A percentile compares a stretch with the other conserved stretches of the same genome.
phyloP scores from a whole-genome alignment of 139 green algal species.

The Edaphochlamys debaryana region DNA sequence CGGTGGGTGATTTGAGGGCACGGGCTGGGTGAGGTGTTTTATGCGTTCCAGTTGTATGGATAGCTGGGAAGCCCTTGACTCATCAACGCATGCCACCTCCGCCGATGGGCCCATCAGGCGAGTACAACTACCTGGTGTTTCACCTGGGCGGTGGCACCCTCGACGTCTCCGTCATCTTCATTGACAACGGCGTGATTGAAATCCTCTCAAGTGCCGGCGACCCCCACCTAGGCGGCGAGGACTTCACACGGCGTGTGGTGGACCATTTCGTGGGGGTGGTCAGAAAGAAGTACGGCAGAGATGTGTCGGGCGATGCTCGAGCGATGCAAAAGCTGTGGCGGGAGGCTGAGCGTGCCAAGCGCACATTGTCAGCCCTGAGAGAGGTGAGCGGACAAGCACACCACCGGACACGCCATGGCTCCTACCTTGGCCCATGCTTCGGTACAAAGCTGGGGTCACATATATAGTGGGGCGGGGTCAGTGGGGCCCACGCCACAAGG shows the following conservation, averaged over 20 bases:
- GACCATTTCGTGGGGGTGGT: slow-evolving; percentile 1
- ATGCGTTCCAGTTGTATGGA: too few species aligned
- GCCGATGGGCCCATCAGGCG: too few species aligned
- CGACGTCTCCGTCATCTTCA: slow-evolving; percentile 95
- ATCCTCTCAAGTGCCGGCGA: slow-evolving; percentile 95
- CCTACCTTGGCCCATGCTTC: background rate
- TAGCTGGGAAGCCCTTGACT: too few species aligned
- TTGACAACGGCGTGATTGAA: slow-evolving; percentile 97
- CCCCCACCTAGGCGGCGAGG: slow-evolving; percentile 95
- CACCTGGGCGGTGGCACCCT: slow-evolving; percentile 89
- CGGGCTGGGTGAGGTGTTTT: too few species aligned
- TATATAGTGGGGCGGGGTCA: too few species aligned
- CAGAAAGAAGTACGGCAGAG: slow-evolving; percentile 95
- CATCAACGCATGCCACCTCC: too few species aligned
- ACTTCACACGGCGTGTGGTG: slow-evolving; percentile 88
- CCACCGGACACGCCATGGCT: too few species aligned
- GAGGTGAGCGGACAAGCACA: background rate
- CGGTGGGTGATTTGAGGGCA: background rate
- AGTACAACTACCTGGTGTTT: slow-evolving; percentile 94
- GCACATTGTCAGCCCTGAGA: slow-evolving; percentile 7
- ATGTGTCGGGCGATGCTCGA: slow-evolving; percentile 72
- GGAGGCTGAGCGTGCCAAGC: slow-evolving; percentile 86
- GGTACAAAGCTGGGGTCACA: too few species aligned
- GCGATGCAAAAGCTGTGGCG: slow-evolving; percentile 75
- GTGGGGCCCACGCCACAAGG: too few species aligned